These are phyloP conservation scores for Trichoderma atroviride DNA, from an alignment of 2,329 filamentous ascomycete genomes.

Conservation along the genomic window DNA sequence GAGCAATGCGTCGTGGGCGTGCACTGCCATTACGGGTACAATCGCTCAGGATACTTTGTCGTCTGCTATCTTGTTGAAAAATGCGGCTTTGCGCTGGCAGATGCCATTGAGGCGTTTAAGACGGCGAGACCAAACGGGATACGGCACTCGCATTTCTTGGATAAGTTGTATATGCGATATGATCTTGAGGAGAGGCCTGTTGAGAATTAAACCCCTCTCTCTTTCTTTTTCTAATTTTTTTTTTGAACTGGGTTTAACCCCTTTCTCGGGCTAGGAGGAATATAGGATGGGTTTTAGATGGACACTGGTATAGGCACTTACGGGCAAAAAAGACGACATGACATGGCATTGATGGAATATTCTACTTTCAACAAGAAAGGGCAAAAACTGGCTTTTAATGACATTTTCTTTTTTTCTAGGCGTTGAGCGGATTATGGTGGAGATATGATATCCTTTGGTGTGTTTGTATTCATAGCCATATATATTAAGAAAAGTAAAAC, in stretches of 20 bases:
- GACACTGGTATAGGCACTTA: background rate
- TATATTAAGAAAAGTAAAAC: background rate
- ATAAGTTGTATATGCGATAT: conserved; percentile 81
- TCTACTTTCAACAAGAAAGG: background rate
- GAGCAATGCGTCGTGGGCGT: conserved; percentile 67
- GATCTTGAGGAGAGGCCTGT: conserved; percentile 34
- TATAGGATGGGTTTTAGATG: conserved; percentile 11
- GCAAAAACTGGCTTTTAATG: background rate
- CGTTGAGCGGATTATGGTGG: background rate
- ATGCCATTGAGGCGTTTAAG: conserved; percentile 79
- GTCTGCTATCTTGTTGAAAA: conserved; percentile 88
- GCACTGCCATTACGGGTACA: conserved; percentile 96
- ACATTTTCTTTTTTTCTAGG: background rate
- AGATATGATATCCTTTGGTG: background rate
- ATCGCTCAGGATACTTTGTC: conserved; percentile 89
- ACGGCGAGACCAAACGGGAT: conserved; percentile 77
- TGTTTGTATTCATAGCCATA: background rate
- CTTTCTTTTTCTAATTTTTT: background rate
- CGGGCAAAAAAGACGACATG: background rate
- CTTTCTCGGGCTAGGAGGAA: background rate
- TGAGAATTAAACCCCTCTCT: background rate
- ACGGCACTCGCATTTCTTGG: conserved; percentile 84
- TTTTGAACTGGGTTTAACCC: background rate
- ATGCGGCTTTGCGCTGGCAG: conserved; percentile 69
- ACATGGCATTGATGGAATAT: background rate